A percentile compares a stretch with the other conserved stretches of the same genome.
Conservation (phyloP, 768 basidiomycete species). For the Pholiota molesta region DNA sequence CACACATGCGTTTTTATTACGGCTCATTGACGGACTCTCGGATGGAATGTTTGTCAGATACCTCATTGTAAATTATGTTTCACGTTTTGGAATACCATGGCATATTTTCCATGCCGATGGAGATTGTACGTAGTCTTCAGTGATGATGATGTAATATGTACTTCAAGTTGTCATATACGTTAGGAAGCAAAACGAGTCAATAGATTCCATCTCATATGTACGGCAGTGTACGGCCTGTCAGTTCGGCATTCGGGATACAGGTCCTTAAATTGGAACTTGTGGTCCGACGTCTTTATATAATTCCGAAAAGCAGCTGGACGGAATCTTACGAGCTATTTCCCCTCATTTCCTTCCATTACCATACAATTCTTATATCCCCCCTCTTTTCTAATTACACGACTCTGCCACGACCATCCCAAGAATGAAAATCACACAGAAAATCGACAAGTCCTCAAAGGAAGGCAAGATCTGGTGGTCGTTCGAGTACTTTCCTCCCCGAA, state of each 20-base stretch:
- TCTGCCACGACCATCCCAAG: slow-evolving; percentile 21
- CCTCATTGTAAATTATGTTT: not conserved
- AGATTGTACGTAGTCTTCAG: not conserved
- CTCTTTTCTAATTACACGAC: slow-evolving; percentile 23
- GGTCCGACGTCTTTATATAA: slow-evolving; percentile 12
- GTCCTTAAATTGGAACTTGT: slow-evolving; percentile 10
- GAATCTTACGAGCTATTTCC: slow-evolving; percentile 10
- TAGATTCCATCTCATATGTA: too few relatives aligned
- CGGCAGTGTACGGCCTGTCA: not conserved
- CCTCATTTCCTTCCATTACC: slow-evolving; percentile 16
- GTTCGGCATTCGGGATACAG: not conserved
- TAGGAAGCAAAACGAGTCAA: too few relatives aligned
- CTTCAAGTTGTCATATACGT: too few relatives aligned
- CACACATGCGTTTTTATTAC: slow-evolving; percentile 10
- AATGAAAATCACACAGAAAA: slow-evolving; percentile 97
- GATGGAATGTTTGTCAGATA: not conserved
- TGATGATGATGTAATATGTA: not conserved
- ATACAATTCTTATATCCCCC: slow-evolving; percentile 22
- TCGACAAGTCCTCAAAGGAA: slow-evolving; percentile 81
- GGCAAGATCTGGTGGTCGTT: slow-evolving; percentile 97
- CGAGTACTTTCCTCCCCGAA: slow-evolving; percentile 96
- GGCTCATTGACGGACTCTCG: slow-evolving; percentile 6
- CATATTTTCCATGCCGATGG: not conserved
- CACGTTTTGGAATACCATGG: not conserved
- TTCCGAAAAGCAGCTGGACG: slow-evolving; percentile 6